Evolutionary conservation across 2,329 filamentous ascomycete genomes (phyloP).

Genomic region (Gyromitra esculenta): DNA sequence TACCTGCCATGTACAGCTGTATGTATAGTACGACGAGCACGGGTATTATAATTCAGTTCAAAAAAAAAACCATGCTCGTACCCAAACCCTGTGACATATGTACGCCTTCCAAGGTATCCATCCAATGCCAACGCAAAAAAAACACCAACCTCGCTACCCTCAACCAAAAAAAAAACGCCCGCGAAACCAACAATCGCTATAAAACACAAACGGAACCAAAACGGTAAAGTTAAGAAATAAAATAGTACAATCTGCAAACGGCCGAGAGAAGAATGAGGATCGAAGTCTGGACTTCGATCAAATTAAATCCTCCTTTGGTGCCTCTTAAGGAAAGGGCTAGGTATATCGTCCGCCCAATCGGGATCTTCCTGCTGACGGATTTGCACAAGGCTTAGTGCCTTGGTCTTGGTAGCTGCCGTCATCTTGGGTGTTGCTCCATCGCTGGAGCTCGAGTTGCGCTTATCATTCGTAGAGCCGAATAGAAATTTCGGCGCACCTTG

Average conservation of each 20-base stretch:
- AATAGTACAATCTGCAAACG: background rate
- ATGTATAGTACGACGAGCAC: constrained; percentile 25
- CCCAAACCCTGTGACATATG: constrained; percentile 26
- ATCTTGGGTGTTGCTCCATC: constrained; percentile 7
- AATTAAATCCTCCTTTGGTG: constrained; percentile 5
- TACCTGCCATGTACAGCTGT: background rate
- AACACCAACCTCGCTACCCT: constrained; percentile 28
- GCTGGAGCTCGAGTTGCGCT: background rate
- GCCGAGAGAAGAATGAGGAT: background rate
- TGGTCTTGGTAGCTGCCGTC: background rate
- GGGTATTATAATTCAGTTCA: constrained; percentile 5
- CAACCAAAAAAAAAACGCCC: constrained; percentile 33
- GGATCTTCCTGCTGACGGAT: constrained; percentile 31
- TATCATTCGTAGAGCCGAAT: constrained; percentile 5
- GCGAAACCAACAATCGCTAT: constrained; percentile 13
- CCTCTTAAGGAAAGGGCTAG: constrained; percentile 40
- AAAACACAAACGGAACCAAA: constrained; percentile 39
- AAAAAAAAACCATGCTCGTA: constrained; percentile 11
- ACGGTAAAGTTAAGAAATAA: background rate
- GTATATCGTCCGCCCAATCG: constrained; percentile 29
- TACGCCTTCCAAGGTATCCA: constrained; percentile 36
- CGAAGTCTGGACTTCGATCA: background rate
- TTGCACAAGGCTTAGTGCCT: constrained; percentile 39
- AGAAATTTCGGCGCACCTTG: constrained; percentile 11
- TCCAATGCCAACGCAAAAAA: constrained; percentile 26